Evolutionary conservation across 192 early-diverging fungal genomes (phyloP).

Genomic region (Mortierella hygrophila): DNA sequence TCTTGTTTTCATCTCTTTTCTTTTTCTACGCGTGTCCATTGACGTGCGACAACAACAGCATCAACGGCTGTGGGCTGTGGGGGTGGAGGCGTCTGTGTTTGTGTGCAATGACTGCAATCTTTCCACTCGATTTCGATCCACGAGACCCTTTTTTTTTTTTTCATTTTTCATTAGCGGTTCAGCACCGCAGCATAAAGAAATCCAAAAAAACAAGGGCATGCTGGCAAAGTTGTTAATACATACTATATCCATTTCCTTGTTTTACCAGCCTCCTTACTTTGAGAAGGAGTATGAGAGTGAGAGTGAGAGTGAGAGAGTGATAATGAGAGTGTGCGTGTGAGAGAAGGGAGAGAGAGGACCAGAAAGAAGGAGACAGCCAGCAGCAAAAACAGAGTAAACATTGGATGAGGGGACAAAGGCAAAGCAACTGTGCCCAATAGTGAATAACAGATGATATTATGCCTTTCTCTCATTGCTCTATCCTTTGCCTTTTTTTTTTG

Average conservation of each 20-base stretch:
- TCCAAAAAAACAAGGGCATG: not conserved
- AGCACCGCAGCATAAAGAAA: not conserved
- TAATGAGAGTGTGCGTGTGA: no score
- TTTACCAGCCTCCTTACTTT: not conserved
- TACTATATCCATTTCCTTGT: not conserved
- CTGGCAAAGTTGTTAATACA: not conserved
- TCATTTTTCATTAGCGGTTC: not conserved
- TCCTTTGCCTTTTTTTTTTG: conserved; percentile 5
- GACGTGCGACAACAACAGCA: not conserved
- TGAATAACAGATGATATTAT: no score
- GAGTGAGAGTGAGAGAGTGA: no score
- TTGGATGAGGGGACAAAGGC: not conserved
- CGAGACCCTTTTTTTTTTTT: not conserved
- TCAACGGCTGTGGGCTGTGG: not conserved
- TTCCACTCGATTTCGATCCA: not conserved
- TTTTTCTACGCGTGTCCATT: not conserved
- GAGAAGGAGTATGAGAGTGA: not conserved
- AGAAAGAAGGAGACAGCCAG: conserved; percentile 7
- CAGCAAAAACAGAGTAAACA: not conserved
- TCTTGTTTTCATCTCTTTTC: not conserved
- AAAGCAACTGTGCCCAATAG: not conserved
- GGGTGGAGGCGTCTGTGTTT: not conserved
- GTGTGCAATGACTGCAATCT: not conserved
- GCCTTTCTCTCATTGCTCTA: no score
- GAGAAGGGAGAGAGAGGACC: not conserved